phyloP scores from a whole-genome alignment of 176 grass and related monocot genomes.

The Pontederia crassipes region DNA sequence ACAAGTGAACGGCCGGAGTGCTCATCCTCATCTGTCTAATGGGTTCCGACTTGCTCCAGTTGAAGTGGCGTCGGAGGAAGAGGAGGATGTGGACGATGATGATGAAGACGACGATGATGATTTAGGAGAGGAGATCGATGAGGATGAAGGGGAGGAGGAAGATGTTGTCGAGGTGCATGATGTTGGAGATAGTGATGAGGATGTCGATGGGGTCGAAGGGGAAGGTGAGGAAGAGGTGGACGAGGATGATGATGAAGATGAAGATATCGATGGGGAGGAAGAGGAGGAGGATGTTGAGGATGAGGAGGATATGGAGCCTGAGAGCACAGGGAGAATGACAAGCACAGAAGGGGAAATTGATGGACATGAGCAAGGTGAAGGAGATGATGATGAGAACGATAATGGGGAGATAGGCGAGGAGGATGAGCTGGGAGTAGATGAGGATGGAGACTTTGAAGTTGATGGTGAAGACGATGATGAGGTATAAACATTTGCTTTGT shows the following conservation, averaged over 20 bases:
- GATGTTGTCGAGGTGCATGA: constrained; percentile 46
- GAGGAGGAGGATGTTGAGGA: neutral
- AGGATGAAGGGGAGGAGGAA: constrained; percentile 64
- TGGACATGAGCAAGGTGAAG: constrained; percentile 90
- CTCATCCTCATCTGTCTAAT: constrained; percentile 21
- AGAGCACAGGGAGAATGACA: constrained; percentile 38
- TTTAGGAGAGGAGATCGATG: constrained; percentile 45
- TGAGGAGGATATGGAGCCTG: constrained; percentile 30
- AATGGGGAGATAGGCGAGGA: constrained; percentile 86
- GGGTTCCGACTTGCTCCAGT: constrained; percentile 52
- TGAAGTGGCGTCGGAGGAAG: constrained; percentile 26
- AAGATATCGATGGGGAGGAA: constrained; percentile 11
- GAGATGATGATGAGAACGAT: constrained; percentile 73
- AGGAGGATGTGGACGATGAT: constrained; percentile 51
- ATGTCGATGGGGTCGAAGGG: constrained; percentile 48
- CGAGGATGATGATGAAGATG: constrained; percentile 33
- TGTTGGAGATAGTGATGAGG: constrained; percentile 47
- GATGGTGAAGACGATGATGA: constrained; percentile 74
- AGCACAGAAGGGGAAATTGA: constrained; percentile 56
- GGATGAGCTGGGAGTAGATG: constrained; percentile 42
- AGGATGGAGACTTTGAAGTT: constrained; percentile 38
- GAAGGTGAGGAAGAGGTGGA: constrained; percentile 34
- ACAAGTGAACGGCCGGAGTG: constrained; percentile 5
- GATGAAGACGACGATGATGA: constrained; percentile 51
- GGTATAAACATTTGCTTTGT: constrained; percentile 36